These are phyloP conservation scores for Lathyrus tuberosus DNA, from an alignment of 306 rosid genomes.

Conservation along the genomic window DNA sequence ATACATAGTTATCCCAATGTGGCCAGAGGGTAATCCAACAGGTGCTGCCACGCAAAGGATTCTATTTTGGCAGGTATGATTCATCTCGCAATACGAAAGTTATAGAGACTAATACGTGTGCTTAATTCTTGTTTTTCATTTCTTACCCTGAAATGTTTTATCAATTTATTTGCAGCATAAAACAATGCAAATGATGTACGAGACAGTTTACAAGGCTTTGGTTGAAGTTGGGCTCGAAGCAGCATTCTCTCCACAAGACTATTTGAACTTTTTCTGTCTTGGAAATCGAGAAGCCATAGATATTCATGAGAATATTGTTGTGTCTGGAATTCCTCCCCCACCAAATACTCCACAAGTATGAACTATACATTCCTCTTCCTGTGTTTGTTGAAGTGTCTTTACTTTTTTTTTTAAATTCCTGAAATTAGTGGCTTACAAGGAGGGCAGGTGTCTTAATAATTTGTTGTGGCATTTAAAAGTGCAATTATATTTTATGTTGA, in stretches of 20 bases:
- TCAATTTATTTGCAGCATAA: constrained; percentile 56
- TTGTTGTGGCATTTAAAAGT: neutral
- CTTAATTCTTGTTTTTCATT: constrained; percentile 25
- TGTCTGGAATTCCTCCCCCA: constrained; percentile 60
- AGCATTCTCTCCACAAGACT: constrained; percentile 84
- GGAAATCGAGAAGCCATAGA: constrained; percentile 84
- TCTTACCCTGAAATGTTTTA: constrained; percentile 11
- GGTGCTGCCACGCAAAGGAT: constrained; percentile 92
- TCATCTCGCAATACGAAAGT: constrained; percentile 28
- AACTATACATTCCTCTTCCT: neutral
- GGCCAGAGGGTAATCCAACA: constrained; percentile 99
- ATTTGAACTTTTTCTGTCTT: constrained; percentile 93
- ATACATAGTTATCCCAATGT: constrained; percentile 95
- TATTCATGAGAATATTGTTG: constrained; percentile 40
- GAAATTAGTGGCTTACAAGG: constrained; percentile 1
- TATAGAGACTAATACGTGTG: neutral
- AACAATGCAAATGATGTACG: constrained; percentile 99
- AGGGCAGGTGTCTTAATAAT: constrained; percentile 3
- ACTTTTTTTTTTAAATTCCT: neutral
- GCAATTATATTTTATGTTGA: constrained; percentile 37
- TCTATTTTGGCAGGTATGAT: constrained; percentile 95
- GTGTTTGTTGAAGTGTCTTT: neutral
- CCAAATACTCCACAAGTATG: constrained; percentile 85
- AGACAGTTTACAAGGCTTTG: constrained; percentile 83
- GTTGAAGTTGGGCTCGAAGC: constrained; percentile 84